Percentiles rank a stretch among this genome's conserved stretches.
Conservation (phyloP, 345 rosid species). For the Jatropha curcas region DNA sequence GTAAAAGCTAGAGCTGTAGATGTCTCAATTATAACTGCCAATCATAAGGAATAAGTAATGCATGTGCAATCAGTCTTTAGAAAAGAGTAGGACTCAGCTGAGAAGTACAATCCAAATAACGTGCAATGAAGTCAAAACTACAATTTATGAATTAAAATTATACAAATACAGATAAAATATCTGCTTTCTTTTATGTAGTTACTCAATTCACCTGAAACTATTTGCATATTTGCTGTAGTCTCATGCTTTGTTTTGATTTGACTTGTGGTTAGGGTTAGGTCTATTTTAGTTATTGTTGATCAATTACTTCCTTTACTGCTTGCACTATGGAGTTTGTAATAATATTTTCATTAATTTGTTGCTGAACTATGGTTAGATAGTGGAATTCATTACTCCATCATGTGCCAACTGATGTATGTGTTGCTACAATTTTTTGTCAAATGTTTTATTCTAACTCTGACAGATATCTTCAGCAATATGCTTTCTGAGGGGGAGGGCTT, state of each 20-base stretch:
- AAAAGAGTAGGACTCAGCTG: neutral
- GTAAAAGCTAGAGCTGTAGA: neutral
- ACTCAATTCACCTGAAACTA: too few relatives aligned
- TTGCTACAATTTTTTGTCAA: neutral
- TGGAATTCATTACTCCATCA: neutral
- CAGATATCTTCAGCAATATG: slow-evolving; percentile 93
- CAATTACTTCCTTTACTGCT: neutral
- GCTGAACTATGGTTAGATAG: neutral
- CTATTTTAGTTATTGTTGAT: neutral
- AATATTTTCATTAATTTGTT: neutral
- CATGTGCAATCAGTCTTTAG: too few relatives aligned
- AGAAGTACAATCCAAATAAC: neutral
- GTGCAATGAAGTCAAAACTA: neutral
- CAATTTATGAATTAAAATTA: too few relatives aligned
- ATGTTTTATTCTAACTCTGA: slow-evolving; percentile 7
- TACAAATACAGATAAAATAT: neutral
- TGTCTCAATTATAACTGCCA: neutral
- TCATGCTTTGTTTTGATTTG: neutral
- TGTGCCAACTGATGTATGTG: neutral
- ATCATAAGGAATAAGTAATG: neutral
- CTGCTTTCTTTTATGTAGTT: too few relatives aligned
- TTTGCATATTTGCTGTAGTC: neutral
- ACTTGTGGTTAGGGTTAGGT: neutral
- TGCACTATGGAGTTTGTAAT: neutral
- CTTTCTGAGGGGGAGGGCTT: slow-evolving; percentile 92